A percentile compares a stretch with the other conserved stretches of the same genome.
phyloP scores from a whole-genome alignment of 2,329 filamentous ascomycete genomes.

The Verticillium alfalfae region DNA sequence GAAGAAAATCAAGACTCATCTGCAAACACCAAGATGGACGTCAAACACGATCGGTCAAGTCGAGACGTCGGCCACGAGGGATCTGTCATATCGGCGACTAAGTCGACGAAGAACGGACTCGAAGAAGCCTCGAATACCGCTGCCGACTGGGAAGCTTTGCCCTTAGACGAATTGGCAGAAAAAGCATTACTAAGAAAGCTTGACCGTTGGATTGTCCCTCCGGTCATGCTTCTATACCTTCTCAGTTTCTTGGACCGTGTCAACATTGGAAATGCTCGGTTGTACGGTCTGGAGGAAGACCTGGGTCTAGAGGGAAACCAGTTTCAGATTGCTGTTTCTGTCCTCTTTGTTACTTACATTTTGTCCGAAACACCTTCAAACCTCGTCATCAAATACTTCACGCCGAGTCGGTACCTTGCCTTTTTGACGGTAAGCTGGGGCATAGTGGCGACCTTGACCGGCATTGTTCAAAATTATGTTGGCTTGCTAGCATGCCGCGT shows the following conservation, averaged over 20 bases:
- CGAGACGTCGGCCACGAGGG: neutral
- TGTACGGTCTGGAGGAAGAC: constrained; percentile 39
- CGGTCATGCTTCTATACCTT: constrained; percentile 53
- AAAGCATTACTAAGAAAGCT: constrained; percentile 58
- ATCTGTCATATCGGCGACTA: neutral
- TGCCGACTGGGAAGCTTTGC: neutral
- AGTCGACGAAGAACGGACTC: neutral
- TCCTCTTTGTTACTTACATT: constrained; percentile 12
- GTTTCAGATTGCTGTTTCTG: constrained; percentile 25
- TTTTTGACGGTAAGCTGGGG: constrained; percentile 25
- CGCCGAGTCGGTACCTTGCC: constrained; percentile 21
- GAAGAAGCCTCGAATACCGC: neutral
- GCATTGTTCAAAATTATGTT: constrained; percentile 2
- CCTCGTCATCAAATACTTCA: constrained; percentile 21
- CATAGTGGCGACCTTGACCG: constrained; percentile 9
- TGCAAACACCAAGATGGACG: neutral
- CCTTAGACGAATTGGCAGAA: constrained; percentile 24
- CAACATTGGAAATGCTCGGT: constrained; percentile 44
- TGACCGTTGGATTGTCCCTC: constrained; percentile 57
- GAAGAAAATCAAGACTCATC: too few relatives aligned
- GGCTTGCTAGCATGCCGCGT: constrained; percentile 8
- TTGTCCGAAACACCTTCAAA: constrained; percentile 18
- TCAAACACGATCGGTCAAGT: neutral
- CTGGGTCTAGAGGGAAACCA: constrained; percentile 22
- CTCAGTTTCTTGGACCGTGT: constrained; percentile 20